Evolutionary conservation across 2,329 filamentous ascomycete genomes (phyloP), one percentile per base, ranked within the genome.

Genomic region (Xylaria arbuscula): DNA sequence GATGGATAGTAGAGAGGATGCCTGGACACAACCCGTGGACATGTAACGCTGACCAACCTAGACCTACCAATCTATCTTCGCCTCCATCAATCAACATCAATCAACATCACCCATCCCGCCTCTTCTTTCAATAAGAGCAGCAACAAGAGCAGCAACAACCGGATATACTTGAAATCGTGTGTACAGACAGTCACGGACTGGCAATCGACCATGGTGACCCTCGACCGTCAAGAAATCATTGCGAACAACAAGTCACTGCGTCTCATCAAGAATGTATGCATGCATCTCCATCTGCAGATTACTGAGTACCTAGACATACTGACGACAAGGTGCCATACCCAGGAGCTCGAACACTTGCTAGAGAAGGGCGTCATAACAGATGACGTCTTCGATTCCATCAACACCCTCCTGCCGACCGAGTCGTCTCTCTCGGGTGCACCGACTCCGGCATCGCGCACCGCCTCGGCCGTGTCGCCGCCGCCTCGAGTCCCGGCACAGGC

Each of bases 261-360:
- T 72, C 91, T 89, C 76, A 94, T 97, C 84, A 94, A 93, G 83
- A 93, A 91, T 78, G 93, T 94, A 84, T 40, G 32, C 28, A 11
- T 42, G 22, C n/a, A 0, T 40, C 22, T 11, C 28, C 45, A 53
- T 67, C 28, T 28, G 5, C 28, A 15, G 13, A 13, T 11, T 42
- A 2, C 36, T 2, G n/a, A n/a, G n/a, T n/a, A 10, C 15, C 17
- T 50, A 19, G 47, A 34, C 45, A 36, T 54, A 8, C 8, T 45
- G 15, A 45, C 55, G 11, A 54, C 54, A 51, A 32, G n/a, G n/a
- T 22, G 19, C 28, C 42, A 59, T 48, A 38, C 61, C n/a, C 73
- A 97, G 94, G 94, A 98, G 83, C 92, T 98, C 69, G 94, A 97
- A 81, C 92, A 90, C 74, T 92, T 98, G 69, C 88, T 93, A 73